Evolutionary conservation across 1,284 basidiomycete genomes (phyloP), one percentile per base, ranked within the genome.

Genomic region (Grifola frondosa): DNA sequence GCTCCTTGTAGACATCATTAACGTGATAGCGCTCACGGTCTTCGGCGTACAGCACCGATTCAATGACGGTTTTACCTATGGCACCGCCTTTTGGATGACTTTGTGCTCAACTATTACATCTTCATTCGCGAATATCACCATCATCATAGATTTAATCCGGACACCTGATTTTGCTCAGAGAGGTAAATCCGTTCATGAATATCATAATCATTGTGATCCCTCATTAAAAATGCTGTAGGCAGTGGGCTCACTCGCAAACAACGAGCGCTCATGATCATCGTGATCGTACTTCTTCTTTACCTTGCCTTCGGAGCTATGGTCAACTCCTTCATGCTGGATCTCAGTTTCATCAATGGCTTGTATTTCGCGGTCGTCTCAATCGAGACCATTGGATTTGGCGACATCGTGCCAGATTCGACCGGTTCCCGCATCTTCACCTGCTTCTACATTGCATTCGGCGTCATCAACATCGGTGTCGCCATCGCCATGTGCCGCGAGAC

Each of bases 241-340:
- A 88, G 84, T 43, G 91, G 91, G 0, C 64, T 94, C 24, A 92
- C 90, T 0, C 75, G 77, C 22, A 90, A 84, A 57, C 91, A 94
- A 58, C 78, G 89, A 15, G 76, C 84, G 0, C 73, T 94, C 15
- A 78, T 88, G 29, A 81, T 93, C 49, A 79, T 88, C 36, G 81
- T 87, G 37, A 91, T 91, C 57, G 60, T 82, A 6, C 66, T 91
- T 3, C 70, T 93, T 15, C 69, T 74, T 42, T 92, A 91, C 62
- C 71, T 92, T 42, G 86, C 83, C 0, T 57, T 90, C 15, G 87
- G 88, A 8, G 77, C 80, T 2, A 69, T 82, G 20, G 65, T 77
- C 49, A 78, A 78, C 62, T 73, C 78, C 9, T 68, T 80, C 42
- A 66, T 89, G n/a, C 65, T 86, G 29, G 42, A 71, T 4, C 71